phyloP scores from a whole-genome alignment of 176 grass and related monocot genomes.

The Carex pumila region DNA sequence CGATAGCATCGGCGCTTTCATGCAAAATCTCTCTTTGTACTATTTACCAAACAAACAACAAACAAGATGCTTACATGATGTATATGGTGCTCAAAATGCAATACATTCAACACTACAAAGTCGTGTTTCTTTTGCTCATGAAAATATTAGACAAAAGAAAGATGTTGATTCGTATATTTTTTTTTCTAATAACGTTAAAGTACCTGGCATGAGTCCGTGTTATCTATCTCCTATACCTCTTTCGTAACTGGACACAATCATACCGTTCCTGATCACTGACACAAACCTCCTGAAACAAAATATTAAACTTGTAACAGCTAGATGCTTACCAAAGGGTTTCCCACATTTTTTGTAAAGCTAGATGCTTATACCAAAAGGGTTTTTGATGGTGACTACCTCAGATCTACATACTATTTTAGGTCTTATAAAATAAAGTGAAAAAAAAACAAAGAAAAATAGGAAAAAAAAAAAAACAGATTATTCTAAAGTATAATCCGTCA shows the following conservation, averaged over 20 bases:
- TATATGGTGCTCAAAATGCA: not conserved
- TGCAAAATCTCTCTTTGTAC: not conserved
- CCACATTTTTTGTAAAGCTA: not conserved
- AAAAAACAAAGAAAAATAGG: not conserved
- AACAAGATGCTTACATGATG: not conserved
- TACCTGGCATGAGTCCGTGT: not conserved
- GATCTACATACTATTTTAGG: not conserved
- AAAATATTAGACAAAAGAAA: not conserved
- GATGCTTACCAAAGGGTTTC: not conserved
- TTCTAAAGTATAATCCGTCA: conserved; percentile 14
- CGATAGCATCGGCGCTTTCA: not conserved
- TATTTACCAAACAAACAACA: not conserved
- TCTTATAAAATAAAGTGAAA: not conserved
- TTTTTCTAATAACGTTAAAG: not conserved
- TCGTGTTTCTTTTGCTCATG: not conserved
- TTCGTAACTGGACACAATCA: conserved; percentile 69
- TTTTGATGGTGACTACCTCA: not conserved
- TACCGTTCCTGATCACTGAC: conserved; percentile 77
- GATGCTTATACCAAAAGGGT: conserved; percentile 5
- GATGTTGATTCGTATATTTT: not conserved
- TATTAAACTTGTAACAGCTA: conserved; percentile 8
- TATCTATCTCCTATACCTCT: conserved; percentile 1
- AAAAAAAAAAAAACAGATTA: not conserved
- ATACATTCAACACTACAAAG: not conserved
- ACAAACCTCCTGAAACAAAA: conserved; percentile 83